These are phyloP conservation scores for Lachancea cidri DNA, from an alignment of 805 yeast species.

Conservation along the genomic window DNA sequence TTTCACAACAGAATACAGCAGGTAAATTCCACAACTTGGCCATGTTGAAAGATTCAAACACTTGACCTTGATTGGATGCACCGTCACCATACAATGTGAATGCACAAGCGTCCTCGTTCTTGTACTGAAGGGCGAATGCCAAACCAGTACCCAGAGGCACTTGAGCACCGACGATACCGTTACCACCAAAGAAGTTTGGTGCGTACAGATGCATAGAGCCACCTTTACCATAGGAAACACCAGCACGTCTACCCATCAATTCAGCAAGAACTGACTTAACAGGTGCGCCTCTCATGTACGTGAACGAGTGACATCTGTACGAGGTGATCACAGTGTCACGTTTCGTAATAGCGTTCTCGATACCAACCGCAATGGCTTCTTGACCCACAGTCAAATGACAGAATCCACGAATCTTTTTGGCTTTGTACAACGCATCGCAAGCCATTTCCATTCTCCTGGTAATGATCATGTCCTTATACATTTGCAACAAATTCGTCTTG, in stretches of 20 bases:
- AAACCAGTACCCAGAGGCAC: constrained; percentile 97
- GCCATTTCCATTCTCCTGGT: constrained; percentile 99
- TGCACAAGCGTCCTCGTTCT: constrained; percentile 71
- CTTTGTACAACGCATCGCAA: constrained; percentile 95
- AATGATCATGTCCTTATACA: constrained; percentile 94
- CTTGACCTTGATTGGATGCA: constrained; percentile 99
- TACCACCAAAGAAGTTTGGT: constrained; percentile 95
- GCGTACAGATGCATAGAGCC: constrained; percentile 99
- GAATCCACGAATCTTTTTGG: constrained; percentile 98
- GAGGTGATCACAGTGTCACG: constrained; percentile 91
- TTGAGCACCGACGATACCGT: constrained; percentile 99
- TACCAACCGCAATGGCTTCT: constrained; percentile 98
- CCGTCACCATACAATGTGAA: constrained; percentile 97
- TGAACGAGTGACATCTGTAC: constrained; percentile 98
- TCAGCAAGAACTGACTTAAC: constrained; percentile 90
- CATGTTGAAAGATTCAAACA: constrained; percentile 96
- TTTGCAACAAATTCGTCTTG: constrained; percentile 72
- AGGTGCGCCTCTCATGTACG: constrained; percentile 92
- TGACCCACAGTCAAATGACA: constrained; percentile 98
- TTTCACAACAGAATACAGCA: constrained; percentile 92
- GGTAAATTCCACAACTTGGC: constrained; percentile 98
- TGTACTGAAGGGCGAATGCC: constrained; percentile 97
- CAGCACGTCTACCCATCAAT: constrained; percentile 92
- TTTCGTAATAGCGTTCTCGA: constrained; percentile 85
- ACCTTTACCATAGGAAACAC: constrained; percentile 97